Percentiles rank a stretch among this genome's conserved stretches.
phyloP scores from a whole-genome alignment of 75 land plant genomes.

The Pinus tabuliformis region DNA sequence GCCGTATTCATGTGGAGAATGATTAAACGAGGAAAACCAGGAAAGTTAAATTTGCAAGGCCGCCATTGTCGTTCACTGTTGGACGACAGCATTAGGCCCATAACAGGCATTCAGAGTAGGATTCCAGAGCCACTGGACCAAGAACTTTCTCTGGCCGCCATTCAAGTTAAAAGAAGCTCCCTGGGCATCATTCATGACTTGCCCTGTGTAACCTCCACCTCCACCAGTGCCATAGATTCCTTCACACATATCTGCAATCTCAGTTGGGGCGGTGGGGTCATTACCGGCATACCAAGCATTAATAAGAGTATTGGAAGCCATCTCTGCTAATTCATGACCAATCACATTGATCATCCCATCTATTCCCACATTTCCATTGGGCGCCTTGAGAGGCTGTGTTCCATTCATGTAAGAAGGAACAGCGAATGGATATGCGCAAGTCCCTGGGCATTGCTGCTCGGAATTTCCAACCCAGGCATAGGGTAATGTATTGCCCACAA shows the following conservation, averaged over 20 bases:
- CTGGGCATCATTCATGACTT: constrained; percentile 42
- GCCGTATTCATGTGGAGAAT: too few relatives aligned
- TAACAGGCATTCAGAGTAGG: constrained; percentile 49
- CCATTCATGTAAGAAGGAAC: constrained; percentile 60
- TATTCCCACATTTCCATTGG: constrained; percentile 66
- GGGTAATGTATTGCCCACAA: constrained; percentile 73
- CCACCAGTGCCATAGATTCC: constrained; percentile 82
- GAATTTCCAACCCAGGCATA: constrained; percentile 91
- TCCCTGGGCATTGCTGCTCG: constrained; percentile 70
- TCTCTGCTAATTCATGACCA: constrained; percentile 84
- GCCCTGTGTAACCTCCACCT: constrained; percentile 72
- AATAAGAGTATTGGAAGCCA: constrained; percentile 68
- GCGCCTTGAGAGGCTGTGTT: constrained; percentile 33
- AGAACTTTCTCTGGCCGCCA: constrained; percentile 56
- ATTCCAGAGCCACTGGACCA: constrained; percentile 90
- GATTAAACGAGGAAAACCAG: too few relatives aligned
- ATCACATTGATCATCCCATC: constrained; percentile 95
- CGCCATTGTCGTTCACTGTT: background rate
- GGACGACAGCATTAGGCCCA: constrained; percentile 71
- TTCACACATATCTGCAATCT: constrained; percentile 80
- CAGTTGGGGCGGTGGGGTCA: constrained; percentile 85
- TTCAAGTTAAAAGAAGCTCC: constrained; percentile 60
- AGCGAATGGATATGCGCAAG: constrained; percentile 90
- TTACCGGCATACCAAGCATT: constrained; percentile 93
- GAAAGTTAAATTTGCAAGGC: too few relatives aligned